Base-by-base conservation (phyloP, 106 monocot species). In the Phalaenopsis aphrodite region DNA sequence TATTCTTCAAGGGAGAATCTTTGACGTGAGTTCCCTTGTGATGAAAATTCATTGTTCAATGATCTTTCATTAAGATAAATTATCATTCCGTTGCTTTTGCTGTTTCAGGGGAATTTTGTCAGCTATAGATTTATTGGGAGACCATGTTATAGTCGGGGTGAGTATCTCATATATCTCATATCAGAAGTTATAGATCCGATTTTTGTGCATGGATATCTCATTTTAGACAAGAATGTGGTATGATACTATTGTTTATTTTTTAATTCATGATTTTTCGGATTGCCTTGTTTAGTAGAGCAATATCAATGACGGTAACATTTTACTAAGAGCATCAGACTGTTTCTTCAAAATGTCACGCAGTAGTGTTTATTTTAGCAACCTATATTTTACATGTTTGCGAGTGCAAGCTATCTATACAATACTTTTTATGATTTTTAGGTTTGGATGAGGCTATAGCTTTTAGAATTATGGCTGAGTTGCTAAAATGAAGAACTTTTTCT, bases 1-100 rank as follows among this genome's bases (percentile, higher is more conserved):
- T 94, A 78, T 55, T 89, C 77, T 94, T 94, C 82, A 87, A 94
- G 80, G 94, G 94, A 64, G 91, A 94, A 83, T 94, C 94, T 65
- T 79, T 94, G 79, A 85, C 91, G 94, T 94, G 91, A 89, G 94
- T 84, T 66, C 64, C 55, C 77, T 73, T 5, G 16, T n/a, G 15
- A 2, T 41, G 30, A 41, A 38, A 43, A 49, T 77, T 45, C 41
- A 74, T 49, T 14, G 12, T 83, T 45, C 17, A 52, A 19, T 78
- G 56, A 30, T 41, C 15, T 15, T 30, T 56, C 10, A 56, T 56
- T 56, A 41, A 57, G 56, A 58, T n/a, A 65, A 80, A 9, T 14
- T 41, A 55, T 76, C 76, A 76, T 76, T 76, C 4, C 11, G 23
- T 21, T 80, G 66, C 19, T 78, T 68, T 85, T 71, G 80, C 9